Evolutionary conservation across 805 yeast species (phyloP).

Genomic region (Starmera quercuum): DNA sequence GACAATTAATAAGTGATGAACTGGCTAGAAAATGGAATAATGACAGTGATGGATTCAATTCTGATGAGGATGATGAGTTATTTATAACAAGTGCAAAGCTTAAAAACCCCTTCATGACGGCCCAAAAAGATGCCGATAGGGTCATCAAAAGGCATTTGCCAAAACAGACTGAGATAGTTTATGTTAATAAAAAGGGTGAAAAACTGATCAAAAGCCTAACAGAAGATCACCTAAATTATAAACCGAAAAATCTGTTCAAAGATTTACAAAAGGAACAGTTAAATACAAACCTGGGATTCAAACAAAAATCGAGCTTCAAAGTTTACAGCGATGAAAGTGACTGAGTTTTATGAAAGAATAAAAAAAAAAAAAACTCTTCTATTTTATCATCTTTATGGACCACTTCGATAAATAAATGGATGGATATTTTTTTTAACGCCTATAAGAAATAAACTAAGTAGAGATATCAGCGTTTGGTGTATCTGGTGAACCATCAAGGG

Average conservation of each 20-base stretch:
- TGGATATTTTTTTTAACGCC: too few relatives aligned
- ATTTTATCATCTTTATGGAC: too few relatives aligned
- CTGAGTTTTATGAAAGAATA: not conserved
- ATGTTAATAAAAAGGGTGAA: slow-evolving; percentile 27
- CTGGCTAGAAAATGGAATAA: slow-evolving; percentile 27
- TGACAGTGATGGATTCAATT: slow-evolving; percentile 8
- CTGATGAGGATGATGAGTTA: slow-evolving; percentile 12
- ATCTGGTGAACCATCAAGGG: too few relatives aligned
- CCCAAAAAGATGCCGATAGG: slow-evolving; percentile 1
- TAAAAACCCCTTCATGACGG: slow-evolving; percentile 17
- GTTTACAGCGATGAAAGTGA: slow-evolving; percentile 1
- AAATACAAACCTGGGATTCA: not conserved
- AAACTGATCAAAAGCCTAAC: slow-evolving; percentile 18
- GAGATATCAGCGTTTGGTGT: too few relatives aligned
- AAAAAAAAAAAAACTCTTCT: too few relatives aligned
- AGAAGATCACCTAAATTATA: slow-evolving; percentile 15
- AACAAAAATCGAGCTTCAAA: not conserved
- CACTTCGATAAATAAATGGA: too few relatives aligned
- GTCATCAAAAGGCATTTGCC: slow-evolving; percentile 13
- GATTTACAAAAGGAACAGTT: slow-evolving; percentile 2
- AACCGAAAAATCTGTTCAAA: slow-evolving; percentile 23
- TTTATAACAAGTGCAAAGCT: slow-evolving; percentile 8
- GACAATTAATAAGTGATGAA: slow-evolving; percentile 24
- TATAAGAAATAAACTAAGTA: too few relatives aligned
- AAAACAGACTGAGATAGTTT: slow-evolving; percentile 19